Base-by-base conservation (phyloP, 164 flowering plant genomes). In the Chimonanthus praecox region DNA sequence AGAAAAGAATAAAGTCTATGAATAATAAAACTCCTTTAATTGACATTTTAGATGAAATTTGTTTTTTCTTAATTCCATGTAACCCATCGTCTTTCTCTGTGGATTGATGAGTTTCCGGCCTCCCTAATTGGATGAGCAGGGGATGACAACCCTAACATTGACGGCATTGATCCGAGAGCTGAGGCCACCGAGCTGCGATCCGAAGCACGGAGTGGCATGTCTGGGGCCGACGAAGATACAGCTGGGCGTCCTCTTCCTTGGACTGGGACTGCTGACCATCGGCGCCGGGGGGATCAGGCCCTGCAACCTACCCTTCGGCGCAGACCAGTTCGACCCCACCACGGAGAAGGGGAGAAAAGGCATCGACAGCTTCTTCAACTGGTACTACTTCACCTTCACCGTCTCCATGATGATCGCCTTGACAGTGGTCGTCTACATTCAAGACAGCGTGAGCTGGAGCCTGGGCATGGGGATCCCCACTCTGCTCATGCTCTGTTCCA, bases 351-450 rank as follows among this genome's bases (percentile, higher is more conserved):
- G 98, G 2, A 74, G 80, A 11, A 87, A 77, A 64, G 98, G 88
- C 2, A 86, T 92, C 21, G 83, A 72, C 70, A 94, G 98, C 73
- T 91, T 88, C 88, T 95, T 83, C 79, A 95, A 93, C 66, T 95
- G 99, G 99, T 95, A 93, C 74, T 93, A 88, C 80, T 74, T 85
- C 73, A 76, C 91, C 2, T 90, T 89, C 78, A 91, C 98, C 0
- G 51, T 85, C 4, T 87, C 89, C 1, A 20, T 89, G 7, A 68
- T 95, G 76, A 45, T 95, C 6, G 79, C 90, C 4, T 58, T 83
- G 4, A 92, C 99, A 0, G 64, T 87, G 6, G 77, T 95, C 15
- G 91, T 95, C 5, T 95, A 95, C 69, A 79, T 95, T 3, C 99
- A 93, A 77, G 80, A 82, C 49, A 78, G 74, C 1, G 76, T 93